Base-by-base conservation (phyloP, 1,284 basidiomycete species). In the Ganoderma meredithae region DNA sequence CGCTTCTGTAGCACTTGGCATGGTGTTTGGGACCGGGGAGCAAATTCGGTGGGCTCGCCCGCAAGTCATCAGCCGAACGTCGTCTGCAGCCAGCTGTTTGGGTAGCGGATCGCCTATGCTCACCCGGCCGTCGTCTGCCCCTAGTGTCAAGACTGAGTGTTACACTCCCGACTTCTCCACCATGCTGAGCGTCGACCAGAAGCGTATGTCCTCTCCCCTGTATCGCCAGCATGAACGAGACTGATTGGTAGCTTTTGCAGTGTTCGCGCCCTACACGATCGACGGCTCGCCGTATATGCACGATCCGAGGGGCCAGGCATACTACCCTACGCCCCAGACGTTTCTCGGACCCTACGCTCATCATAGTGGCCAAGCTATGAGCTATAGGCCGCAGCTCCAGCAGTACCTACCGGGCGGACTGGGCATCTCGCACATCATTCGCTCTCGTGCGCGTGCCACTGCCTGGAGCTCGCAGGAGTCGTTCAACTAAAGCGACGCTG, bases 341-440 rank as follows among this genome's bases (percentile, higher is more conserved):
- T 10, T 25, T 12, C 22, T 27, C 10, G 39, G 7, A 25, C 39
- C 58, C 13, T 60, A 41, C 25, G 39, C 22, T 39, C 19, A 58
- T 39, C 19, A 58, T 9, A 5, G 10, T 9, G 12, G 19, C 22
- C 58, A 60, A 40, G 15, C 58, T 60, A 4, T 33, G 56, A 8
- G 12, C n/a, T 12, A 22, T 2, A 8, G 22, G 39, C 36, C 25
- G 36, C 39, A 41, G 58, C 13, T 22, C 15, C 13, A 25, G 4
- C 19, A 41, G 1, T 60, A 60, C n/a, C 52, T 60, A 15, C 58
- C 36, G 22, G 36, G 58, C 58, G 58, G 22, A 22, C 8, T 40
- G 39, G 39, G 58, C 9, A 60, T 60, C 13, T 60, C 58, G 39
- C 58, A 27, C n/a, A 41, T 22, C n/a, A 22, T 22, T n/a, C 58